These are phyloP conservation scores for Theobroma grandiflorum DNA, from an alignment of 441 rosid genomes.

Conservation along the genomic window DNA sequence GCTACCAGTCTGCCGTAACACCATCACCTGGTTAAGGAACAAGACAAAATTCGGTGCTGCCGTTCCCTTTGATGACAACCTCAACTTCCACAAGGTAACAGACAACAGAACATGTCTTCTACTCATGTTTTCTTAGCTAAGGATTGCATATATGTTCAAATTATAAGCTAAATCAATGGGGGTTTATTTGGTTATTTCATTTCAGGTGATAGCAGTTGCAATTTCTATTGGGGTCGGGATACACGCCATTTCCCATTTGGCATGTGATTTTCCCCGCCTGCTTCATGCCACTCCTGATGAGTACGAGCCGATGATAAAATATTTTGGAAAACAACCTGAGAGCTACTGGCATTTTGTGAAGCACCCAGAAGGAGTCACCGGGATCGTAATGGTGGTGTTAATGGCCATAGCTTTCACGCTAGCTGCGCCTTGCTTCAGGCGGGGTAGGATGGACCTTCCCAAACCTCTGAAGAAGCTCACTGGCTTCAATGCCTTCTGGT, in stretches of 20 bases:
- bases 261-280: constrained; percentile 69
- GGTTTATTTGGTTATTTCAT: neutral
- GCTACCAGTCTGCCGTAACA: constrained; percentile 68
- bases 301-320: constrained; percentile 54
- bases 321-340: constrained; percentile 52
- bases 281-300: constrained; percentile 46
- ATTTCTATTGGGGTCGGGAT: constrained; percentile 56
- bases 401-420: constrained; percentile 69
- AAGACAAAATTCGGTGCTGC: constrained; percentile 50
- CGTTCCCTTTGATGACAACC: constrained; percentile 72
- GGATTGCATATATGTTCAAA: neutral
- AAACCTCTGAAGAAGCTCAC: constrained; percentile 59
- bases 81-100: constrained; percentile 70
- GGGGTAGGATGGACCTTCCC: constrained; percentile 58
- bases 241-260: constrained; percentile 54
- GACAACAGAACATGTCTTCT: neutral
- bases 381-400: constrained; percentile 56
- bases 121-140: no score
- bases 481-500: constrained; percentile 78
- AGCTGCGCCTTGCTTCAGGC: constrained; percentile 67
- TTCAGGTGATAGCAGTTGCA: constrained; percentile 61
- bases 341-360: constrained; percentile 56
- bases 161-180: neutral
- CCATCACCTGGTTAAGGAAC: constrained; percentile 71
- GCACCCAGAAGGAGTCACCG: constrained; percentile 61